Conservation (phyloP, 1,139 yeast species). For the Suhomyces wounanorum region DNA sequence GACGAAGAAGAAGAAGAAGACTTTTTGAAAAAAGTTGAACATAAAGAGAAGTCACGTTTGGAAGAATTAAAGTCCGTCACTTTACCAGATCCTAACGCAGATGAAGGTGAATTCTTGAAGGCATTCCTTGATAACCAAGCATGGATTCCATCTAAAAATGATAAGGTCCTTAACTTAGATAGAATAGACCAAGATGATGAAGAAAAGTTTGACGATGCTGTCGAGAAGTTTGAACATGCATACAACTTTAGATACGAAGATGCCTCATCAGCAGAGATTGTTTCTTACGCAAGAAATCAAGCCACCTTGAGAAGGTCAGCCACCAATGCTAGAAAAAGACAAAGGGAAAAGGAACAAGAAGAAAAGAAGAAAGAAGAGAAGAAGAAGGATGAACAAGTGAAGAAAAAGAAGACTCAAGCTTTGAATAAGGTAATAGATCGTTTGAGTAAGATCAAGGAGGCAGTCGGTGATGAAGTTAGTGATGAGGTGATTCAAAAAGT, state of each 20-base stretch:
- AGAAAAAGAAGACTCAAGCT: constrained; percentile 74
- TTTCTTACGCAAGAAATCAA: constrained; percentile 95
- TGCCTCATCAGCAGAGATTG: constrained; percentile 85
- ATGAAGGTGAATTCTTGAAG: constrained; percentile 68
- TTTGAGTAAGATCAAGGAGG: constrained; percentile 73
- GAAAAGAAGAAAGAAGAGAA: constrained; percentile 52
- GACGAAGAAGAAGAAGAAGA: constrained; percentile 49
- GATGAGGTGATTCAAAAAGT: constrained; percentile 64
- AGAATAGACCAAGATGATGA: constrained; percentile 66
- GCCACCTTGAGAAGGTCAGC: constrained; percentile 86
- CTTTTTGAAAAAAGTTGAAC: constrained; percentile 58
- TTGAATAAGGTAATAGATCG: constrained; percentile 78
- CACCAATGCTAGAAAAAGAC: constrained; percentile 73
- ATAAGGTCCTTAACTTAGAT: constrained; percentile 58
- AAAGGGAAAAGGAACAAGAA: constrained; percentile 71
- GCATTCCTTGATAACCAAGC: constrained; percentile 78
- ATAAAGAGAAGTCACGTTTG: constrained; percentile 14
- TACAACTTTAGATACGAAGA: constrained; percentile 96
- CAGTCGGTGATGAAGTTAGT: constrained; percentile 75
- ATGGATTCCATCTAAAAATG: constrained; percentile 75
- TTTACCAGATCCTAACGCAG: constrained; percentile 69
- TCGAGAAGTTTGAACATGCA: constrained; percentile 86
- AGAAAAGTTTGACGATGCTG: constrained; percentile 89
- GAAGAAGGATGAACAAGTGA: constrained; percentile 61
- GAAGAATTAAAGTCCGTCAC: constrained; percentile 23